Base-by-base conservation (phyloP, 2,329 filamentous ascomycete genomes). In the Dryadomyces sulphureus region DNA sequence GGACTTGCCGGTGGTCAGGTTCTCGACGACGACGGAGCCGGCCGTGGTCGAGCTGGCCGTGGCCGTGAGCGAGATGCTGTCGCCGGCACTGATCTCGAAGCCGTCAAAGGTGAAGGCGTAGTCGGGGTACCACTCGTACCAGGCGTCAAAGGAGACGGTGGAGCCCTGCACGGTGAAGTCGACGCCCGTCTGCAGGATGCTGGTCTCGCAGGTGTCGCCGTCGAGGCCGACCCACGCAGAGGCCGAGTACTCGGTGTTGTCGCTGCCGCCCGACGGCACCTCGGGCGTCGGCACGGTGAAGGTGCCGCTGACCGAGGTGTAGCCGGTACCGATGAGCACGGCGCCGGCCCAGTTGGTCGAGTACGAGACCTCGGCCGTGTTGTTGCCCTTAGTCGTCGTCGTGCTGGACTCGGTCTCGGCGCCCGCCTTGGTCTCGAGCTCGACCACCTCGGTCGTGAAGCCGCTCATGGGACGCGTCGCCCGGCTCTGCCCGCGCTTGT, bases 321-420 rank as follows among this genome's bases (percentile, higher is more conserved):
- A 50, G 27, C 38, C 36, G 12, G 32, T 20, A 41, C 50, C 52
- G 41, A 45, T 21, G 11, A 52, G 45, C 2, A 53, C 48, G 34
- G 50, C 50, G 19, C 52, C 52, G 19, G 52, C 48, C 52, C 52
- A 53, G 48, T 53, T 80, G 8, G 73, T 73, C 34, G 68, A 59
- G 48, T 77, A 62, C 20, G 39, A 30, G 11, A 27, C 19, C 12
- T 49, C 2, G 24, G 25, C n/a, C 19, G 21, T 12, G 22, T 43
- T 40, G 5, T 16, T 38, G 24, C 19, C n/a, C 20, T 25, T 36
- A 8, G 6, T 30, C 19, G 20, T 30, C 19, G 20, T 7, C 3
- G 19, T 8, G 17, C 36, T 16, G 14, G 20, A 17, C 21, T 20
- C 7, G 25, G 32, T 8, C 27, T 32, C n/a, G n/a, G n/a, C n/a